These are phyloP conservation scores for Pichia membranifaciens DNA, from an alignment of 805 yeast genomes.

Conservation along the genomic window DNA sequence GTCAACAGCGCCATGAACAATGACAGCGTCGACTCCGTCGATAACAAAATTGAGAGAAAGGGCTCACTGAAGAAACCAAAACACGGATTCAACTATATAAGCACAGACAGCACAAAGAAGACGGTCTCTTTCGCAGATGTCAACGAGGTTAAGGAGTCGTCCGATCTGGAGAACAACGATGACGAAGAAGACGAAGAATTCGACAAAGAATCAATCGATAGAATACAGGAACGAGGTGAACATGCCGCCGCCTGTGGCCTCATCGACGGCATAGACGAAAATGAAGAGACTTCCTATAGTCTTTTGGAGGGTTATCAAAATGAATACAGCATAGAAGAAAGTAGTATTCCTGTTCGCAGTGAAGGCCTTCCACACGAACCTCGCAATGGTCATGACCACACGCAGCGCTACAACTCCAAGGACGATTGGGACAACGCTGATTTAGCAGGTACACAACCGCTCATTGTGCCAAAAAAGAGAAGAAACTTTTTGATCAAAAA, in stretches of 20 bases:
- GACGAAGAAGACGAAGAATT: neutral
- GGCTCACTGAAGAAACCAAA: constrained; percentile 14
- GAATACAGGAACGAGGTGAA: neutral
- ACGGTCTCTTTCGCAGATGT: constrained; percentile 28
- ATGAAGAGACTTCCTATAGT: constrained; percentile 3
- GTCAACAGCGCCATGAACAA: neutral
- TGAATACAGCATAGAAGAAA: constrained; percentile 27
- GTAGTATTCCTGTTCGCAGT: neutral
- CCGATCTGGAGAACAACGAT: neutral
- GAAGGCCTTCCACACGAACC: neutral
- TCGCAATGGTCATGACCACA: no score
- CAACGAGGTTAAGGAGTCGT: constrained; percentile 5
- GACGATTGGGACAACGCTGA: neutral
- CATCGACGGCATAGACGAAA: constrained; percentile 22
- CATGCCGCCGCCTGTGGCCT: neutral
- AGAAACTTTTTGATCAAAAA: constrained; percentile 30
- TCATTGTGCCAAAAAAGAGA: constrained; percentile 24
- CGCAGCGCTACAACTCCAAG: no score
- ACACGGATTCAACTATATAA: neutral
- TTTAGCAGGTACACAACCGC: constrained; percentile 6
- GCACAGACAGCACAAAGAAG: constrained; percentile 15
- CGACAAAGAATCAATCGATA: neutral
- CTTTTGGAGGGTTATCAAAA: constrained; percentile 13
- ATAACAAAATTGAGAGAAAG: constrained; percentile 19
- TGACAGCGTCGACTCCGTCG: constrained; percentile 13